Base-by-base conservation (phyloP, 495 filamentous ascomycete species). In the Copromyces sp. region DNA sequence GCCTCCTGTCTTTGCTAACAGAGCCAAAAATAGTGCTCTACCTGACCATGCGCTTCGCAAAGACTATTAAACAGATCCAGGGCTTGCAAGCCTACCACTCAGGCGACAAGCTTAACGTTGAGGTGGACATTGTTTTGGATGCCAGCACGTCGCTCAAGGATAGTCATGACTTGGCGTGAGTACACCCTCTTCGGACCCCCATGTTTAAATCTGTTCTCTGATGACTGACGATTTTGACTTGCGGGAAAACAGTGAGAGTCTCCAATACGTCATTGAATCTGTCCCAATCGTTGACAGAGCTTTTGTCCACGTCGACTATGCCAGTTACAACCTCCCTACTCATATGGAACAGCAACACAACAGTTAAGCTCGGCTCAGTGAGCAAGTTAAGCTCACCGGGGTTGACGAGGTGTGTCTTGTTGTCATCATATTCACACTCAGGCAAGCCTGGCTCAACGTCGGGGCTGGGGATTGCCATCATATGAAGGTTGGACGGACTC, bases 21-120 rank as follows among this genome's bases (percentile, higher is more conserved):
- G 24, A 39, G 3, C 35, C 12, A 7, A 65, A 40, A 61, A 44
- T 42, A 84, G 83, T 98, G 9, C 85, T 98, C 0, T 98, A 98
- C 82, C 86, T 96, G 73, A 94, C 93, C 2, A 97, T 98, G 94
- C 89, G 94, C 2, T 98, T 98, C 77, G 94, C 94, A 29, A 93
- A 91, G 69, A 91, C 91, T 4, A 94, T 98, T 73, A 90, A 89
- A 75, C 91, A 94, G 76, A 95, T 98, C 45, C 94, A 97, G 77
- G 91, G 93, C 32, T 79, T 97, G 20, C 89, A 95, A 71, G 94
- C 94, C 0, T 98, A 98, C 78, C 93, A 97, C 76, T 88, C 91
- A 0, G 94, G 94, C 9, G 94, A 98, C 75, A 92, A 94, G 80
- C 85, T 98, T 17, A 96, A 93, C 74, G 93, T 96, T 3, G 94